A percentile compares a stretch with the other conserved stretches of the same genome.
phyloP scores from a whole-genome alignment of 164 flowering plant species.

The Nelumbo lutea region DNA sequence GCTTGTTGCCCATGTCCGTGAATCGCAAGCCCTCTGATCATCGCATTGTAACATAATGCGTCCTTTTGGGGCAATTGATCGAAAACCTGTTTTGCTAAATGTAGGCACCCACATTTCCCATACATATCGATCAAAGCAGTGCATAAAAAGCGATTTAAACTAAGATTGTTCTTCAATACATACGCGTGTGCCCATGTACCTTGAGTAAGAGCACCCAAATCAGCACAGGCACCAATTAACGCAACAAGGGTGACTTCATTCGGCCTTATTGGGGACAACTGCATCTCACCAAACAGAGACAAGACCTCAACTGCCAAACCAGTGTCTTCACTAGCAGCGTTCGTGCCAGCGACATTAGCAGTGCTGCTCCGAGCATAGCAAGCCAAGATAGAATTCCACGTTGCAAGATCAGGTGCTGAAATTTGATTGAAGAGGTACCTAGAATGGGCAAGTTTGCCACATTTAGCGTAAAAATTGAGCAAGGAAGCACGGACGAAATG shows the following conservation, averaged over 20 bases:
- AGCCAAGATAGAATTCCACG: slow-evolving; percentile 53
- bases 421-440: slow-evolving; percentile 46
- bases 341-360: not conserved
- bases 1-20: slow-evolving; percentile 52
- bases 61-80: slow-evolving; percentile 42
- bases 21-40: slow-evolving; percentile 51
- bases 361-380: slow-evolving; percentile 30
- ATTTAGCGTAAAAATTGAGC: slow-evolving; percentile 41
- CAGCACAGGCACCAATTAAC: slow-evolving; percentile 51
- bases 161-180: slow-evolving; percentile 31
- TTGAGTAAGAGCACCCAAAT: slow-evolving; percentile 48
- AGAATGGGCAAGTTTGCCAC: slow-evolving; percentile 36
- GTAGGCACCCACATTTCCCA: slow-evolving; percentile 44
- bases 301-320: slow-evolving; percentile 37
- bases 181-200: slow-evolving; percentile 63
- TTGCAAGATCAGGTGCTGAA: slow-evolving; percentile 40
- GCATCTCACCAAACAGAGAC: slow-evolving; percentile 44
- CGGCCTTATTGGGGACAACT: slow-evolving; percentile 30
- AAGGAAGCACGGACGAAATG: slow-evolving; percentile 47
- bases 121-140: slow-evolving; percentile 50
- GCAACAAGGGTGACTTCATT: slow-evolving; percentile 55
- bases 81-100: slow-evolving; percentile 40
- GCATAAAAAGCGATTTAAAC: slow-evolving; percentile 37
- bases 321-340: slow-evolving; percentile 11
- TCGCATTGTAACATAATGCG: slow-evolving; percentile 53